These are phyloP conservation scores for Centrapalus pauciflorus DNA, from an alignment of 129 eudicot genomes.

Conservation along the genomic window DNA sequence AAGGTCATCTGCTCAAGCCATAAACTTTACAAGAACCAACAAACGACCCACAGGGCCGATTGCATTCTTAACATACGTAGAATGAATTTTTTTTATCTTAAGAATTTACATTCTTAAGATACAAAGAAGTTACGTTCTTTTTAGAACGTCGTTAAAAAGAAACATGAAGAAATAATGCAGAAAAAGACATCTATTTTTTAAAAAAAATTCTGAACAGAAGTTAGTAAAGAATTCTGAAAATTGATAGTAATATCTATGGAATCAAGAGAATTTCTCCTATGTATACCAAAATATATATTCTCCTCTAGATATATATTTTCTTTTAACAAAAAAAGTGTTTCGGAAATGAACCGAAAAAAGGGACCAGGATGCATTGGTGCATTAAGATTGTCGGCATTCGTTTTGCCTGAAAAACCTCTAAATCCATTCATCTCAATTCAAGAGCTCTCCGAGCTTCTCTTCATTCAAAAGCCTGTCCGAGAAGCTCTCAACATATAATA, in stretches of 20 bases:
- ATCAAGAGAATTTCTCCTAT: constrained; percentile 21
- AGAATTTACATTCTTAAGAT: too few relatives aligned
- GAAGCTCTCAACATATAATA: constrained; percentile 25
- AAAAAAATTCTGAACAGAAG: constrained; percentile 8
- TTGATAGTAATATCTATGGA: not conserved
- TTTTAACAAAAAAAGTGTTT: not conserved
- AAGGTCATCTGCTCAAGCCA: not conserved
- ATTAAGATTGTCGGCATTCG: not conserved
- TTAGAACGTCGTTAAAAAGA: too few relatives aligned
- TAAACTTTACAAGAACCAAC: not conserved
- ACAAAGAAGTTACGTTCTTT: too few relatives aligned
- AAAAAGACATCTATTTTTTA: not conserved
- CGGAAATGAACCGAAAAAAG: not conserved
- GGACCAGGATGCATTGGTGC: not conserved
- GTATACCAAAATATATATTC: constrained; percentile 24
- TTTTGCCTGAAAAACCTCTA: constrained; percentile 14
- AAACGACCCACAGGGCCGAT: too few relatives aligned
- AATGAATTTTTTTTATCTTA: too few relatives aligned
- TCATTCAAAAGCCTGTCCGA: constrained; percentile 40
- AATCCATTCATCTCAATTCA: not conserved
- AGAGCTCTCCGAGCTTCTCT: constrained; percentile 30
- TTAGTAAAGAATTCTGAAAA: constrained; percentile 21
- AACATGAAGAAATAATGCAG: constrained; percentile 10
- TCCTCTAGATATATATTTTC: constrained; percentile 7
- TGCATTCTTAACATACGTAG: too few relatives aligned